These are phyloP conservation scores for Drechslerella dactyloides DNA, from an alignment of 2,329 filamentous ascomycete genomes.

Conservation along the genomic window DNA sequence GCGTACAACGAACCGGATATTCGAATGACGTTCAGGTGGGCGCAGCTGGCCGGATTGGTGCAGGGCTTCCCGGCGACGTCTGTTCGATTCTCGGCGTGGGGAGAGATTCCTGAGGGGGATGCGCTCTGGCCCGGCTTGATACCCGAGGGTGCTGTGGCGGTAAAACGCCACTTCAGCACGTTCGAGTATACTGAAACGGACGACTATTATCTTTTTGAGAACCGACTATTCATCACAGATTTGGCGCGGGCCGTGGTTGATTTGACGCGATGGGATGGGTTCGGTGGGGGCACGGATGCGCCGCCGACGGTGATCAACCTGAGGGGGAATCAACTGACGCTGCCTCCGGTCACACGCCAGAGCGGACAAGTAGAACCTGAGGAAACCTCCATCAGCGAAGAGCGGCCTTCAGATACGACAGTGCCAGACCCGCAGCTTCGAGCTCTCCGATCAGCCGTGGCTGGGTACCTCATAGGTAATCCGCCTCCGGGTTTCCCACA, in stretches of 20 bases:
- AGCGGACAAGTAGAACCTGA: too few species aligned
- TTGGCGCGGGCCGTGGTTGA: neutral
- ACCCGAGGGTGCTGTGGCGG: slow-evolving; percentile 17
- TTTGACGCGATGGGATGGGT: slow-evolving; percentile 1
- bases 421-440: too few species aligned
- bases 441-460: too few species aligned
- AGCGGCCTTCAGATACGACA: too few species aligned
- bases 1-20: slow-evolving; percentile 14
- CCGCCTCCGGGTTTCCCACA: too few species aligned
- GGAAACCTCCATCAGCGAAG: too few species aligned
- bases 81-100: slow-evolving; percentile 22
- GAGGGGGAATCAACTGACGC: too few species aligned
- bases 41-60: neutral
- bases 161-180: neutral
- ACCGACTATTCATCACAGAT: slow-evolving; percentile 12
- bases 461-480: too few species aligned
- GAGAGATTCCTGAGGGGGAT: slow-evolving; percentile 16
- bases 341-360: too few species aligned
- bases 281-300: neutral
- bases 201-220: slow-evolving; percentile 10
- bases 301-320: neutral
- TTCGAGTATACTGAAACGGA: neutral
- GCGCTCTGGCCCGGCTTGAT: slow-evolving; percentile 10
- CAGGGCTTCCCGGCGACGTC: neutral
- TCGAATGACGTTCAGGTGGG: neutral